phyloP scores from a whole-genome alignment of 1,284 basidiomycete species.

The Singerocomus rubriflavus region DNA sequence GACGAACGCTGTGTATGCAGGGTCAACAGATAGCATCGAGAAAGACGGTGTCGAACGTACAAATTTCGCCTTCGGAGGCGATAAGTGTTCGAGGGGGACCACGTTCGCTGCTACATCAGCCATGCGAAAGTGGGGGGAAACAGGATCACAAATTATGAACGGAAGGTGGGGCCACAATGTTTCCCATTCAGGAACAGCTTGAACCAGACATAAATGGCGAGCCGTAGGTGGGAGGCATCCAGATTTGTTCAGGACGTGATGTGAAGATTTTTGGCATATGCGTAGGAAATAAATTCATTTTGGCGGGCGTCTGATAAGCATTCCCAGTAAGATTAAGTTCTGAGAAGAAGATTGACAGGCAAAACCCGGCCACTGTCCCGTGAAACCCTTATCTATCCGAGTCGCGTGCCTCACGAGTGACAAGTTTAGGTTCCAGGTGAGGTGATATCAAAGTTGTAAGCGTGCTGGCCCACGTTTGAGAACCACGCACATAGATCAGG shows the following conservation, averaged over 20 bases:
- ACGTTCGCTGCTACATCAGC: conserved; percentile 6
- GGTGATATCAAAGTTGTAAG: too few relatives aligned
- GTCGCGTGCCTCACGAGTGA: conserved; percentile 1
- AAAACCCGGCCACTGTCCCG: conserved; percentile 9
- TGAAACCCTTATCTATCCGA: conserved; percentile 20
- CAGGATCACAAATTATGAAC: neutral
- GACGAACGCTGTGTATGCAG: conserved; percentile 44
- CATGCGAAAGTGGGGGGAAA: conserved; percentile 7
- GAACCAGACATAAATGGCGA: conserved; percentile 21
- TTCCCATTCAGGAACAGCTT: neutral
- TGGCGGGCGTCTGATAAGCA: conserved; percentile 22
- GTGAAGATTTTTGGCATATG: conserved; percentile 2
- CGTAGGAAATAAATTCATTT: neutral
- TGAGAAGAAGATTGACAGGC: neutral
- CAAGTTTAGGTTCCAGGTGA: neutral
- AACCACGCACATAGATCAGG: too few relatives aligned
- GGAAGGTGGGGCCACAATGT: neutral
- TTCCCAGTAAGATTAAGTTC: conserved; percentile 1
- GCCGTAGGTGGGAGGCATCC: conserved; percentile 1
- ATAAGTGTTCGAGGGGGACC: conserved; percentile 2
- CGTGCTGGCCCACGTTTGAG: too few relatives aligned
- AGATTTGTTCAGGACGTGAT: neutral
- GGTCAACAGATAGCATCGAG: neutral
- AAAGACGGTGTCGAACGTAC: conserved; percentile 25
- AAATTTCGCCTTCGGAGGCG: conserved; percentile 33